Base-by-base conservation (phyloP, 495 filamentous ascomycete species). In the Apiosordaria backusii region DNA sequence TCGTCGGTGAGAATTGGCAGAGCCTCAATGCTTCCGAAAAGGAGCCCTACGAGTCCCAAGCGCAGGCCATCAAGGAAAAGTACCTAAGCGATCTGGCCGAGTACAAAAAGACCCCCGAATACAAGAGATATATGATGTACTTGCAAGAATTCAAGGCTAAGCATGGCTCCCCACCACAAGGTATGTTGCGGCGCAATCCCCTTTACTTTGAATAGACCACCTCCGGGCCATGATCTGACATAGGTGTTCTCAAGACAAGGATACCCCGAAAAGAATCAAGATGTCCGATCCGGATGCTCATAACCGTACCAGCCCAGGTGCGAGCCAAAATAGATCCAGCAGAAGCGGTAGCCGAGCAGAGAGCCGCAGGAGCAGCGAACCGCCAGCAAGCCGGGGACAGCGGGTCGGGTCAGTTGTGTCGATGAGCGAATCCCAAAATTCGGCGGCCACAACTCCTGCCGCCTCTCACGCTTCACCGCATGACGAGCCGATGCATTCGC, bases 1-100 rank as follows among this genome's bases (percentile, higher is more conserved):
- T 90, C 4, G 90, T 93, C 3, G 90, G 90, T 18, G 90, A 92
- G 72, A 83, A 88, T 68, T 93, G 90, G 90, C 91, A 92, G 71
- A 85, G 84, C 55, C 77, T 93, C 4, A 77, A 82, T 13, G 80
- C 87, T 2, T 76, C 80, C 7, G 85, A 87, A 61, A 90, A 90
- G 71, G 90, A 92, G 70, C 82, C 83, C 5, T 93, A 84, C 65
- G 90, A 93, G 69, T 79, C 80, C 54, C 84, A 90, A 71, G 90
- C 90, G 29, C 82, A 84, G 61, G 68, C 82, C 25, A 86, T 87
- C 26, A 93, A 93, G 75, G 89, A 92, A 68, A 88, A 80, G 71
- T 92, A 90, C 69, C 84, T 88, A 67, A 76, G 77, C 18, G 86
- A 89, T 65, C 77, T 92, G 29, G 78, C 81, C 29, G 83, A 88